Evolutionary conservation across 768 basidiomycete species (phyloP), one percentile per base, ranked within the genome.

Genomic region (Boletus tomentosulus): DNA sequence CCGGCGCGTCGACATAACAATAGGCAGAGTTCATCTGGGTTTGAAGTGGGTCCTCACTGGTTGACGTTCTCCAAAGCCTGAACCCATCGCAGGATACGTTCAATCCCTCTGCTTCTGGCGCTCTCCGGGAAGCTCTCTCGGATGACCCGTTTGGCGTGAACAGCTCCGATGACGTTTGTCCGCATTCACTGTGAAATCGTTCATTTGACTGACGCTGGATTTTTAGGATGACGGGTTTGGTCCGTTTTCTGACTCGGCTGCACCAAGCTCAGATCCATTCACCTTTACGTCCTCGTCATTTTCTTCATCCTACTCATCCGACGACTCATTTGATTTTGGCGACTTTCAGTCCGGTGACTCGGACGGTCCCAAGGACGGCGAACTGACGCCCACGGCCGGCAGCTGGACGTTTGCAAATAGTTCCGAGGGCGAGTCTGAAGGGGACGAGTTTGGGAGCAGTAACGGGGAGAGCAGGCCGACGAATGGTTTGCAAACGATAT

Each of bases 291-390:
- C 74, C 2, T 61, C 78, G 2, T 65, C 61, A 0, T 81, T 82
- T 57, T 72, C 76, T 4, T 78, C 80, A 1, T 77, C 80, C 3
- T 79, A 82, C 54, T 80, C 84, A 0, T 86, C 86, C 33, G 88
- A 89, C 45, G 76, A 79, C 4, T 80, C 86, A 9, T 91, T 89
- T 59, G 83, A 86, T 51, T 90, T 91, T 62, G 87, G 87, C 15
- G 89, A 91, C 58, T 91, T 92, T 62, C 88, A 88, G 60, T 75
- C 74, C 49, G 79, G 76, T 2, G 63, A 61, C 22, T 54, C 59
- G 1, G 62, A 70, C 13, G 57, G 50, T 4, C 50, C 53, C 13
- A 67, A 50, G 47, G 75, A 76, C 19, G 76, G 77, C 4, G 77
- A 80, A 44, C 70, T 78, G 45, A 85, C 83, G 43, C 83, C 87